phyloP scores from a whole-genome alignment of 2,329 filamentous ascomycete species.

The Pseudohalonectria lignicola region DNA sequence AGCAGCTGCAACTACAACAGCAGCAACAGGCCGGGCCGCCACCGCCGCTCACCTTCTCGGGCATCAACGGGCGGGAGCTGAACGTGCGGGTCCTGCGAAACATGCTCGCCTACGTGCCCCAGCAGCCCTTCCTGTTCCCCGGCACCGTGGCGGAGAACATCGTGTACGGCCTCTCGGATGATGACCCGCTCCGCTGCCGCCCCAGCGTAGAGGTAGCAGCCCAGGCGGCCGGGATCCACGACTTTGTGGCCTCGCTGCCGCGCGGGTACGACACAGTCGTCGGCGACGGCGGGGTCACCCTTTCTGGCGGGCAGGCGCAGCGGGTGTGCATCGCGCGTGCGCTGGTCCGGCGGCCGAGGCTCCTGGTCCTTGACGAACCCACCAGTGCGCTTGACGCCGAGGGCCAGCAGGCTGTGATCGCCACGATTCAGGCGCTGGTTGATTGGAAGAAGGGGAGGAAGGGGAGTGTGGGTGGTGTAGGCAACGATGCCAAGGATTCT shows the following conservation, averaged over 20 bases:
- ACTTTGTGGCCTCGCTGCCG: conserved; percentile 65
- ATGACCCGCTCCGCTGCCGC: conserved; percentile 35
- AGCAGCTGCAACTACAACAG: neutral
- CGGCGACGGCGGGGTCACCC: conserved; percentile 60
- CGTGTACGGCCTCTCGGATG: conserved; percentile 56
- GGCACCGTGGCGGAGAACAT: conserved; percentile 72
- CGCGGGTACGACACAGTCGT: conserved; percentile 61
- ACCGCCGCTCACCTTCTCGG: conserved; percentile 43
- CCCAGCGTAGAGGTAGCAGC: conserved; percentile 40
- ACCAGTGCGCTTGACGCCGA: conserved; percentile 69
- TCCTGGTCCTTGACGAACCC: conserved; percentile 79
- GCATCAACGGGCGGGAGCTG: conserved; percentile 43
- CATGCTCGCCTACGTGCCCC: conserved; percentile 57
- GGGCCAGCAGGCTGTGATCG: conserved; percentile 52
- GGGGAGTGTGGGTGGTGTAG: neutral
- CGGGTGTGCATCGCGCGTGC: conserved; percentile 73
- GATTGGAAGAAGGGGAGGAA: neutral
- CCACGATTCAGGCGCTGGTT: conserved; percentile 11
- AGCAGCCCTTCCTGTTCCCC: conserved; percentile 68
- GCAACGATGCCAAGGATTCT: no score
- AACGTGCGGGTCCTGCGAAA: conserved; percentile 49
- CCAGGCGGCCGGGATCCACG: conserved; percentile 54
- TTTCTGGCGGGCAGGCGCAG: conserved; percentile 79
- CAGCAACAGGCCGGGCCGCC: conserved; percentile 1
- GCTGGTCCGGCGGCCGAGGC: conserved; percentile 55